Conservation (phyloP, 2,329 filamentous ascomycete genomes). For the Pestalotiopsis fici region DNA sequence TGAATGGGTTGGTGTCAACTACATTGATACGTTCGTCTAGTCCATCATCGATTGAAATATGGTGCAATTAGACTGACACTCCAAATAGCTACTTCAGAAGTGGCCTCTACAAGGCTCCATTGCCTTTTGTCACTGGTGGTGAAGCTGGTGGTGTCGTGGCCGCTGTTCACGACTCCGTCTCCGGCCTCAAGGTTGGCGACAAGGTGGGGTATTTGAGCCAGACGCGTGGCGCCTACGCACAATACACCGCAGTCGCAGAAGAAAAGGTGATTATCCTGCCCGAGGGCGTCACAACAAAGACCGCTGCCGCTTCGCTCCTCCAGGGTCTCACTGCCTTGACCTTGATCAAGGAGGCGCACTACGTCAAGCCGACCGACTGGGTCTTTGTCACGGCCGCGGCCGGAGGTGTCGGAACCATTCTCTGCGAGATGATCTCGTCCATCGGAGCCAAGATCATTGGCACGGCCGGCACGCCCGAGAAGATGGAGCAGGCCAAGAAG, state of each 20-base stretch:
- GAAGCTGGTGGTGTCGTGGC: constrained; percentile 76
- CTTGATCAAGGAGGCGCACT: constrained; percentile 73
- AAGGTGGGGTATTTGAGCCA: constrained; percentile 69
- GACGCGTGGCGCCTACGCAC: constrained; percentile 49
- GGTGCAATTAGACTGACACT: background rate
- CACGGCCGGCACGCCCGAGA: constrained; percentile 73
- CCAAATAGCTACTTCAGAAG: constrained; percentile 73
- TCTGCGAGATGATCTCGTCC: constrained; percentile 72
- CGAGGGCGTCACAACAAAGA: constrained; percentile 56
- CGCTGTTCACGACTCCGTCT: constrained; percentile 47
- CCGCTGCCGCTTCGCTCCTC: constrained; percentile 70
- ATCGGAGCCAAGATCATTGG: constrained; percentile 79
- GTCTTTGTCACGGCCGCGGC: constrained; percentile 84
- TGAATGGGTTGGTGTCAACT: constrained; percentile 80
- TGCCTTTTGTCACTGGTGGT: constrained; percentile 77
- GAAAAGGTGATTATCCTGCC: constrained; percentile 64
- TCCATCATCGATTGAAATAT: background rate
- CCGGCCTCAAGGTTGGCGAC: constrained; percentile 65
- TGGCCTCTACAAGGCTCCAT: constrained; percentile 72
- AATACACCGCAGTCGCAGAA: constrained; percentile 56
- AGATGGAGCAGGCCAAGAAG: constrained; percentile 67
- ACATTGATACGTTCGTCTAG: constrained; percentile 70
- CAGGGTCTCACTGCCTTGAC: constrained; percentile 85
- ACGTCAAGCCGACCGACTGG: constrained; percentile 78
- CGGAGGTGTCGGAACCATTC: constrained; percentile 75